A percentile compares a stretch with the other conserved stretches of the same genome.
These are phyloP conservation scores for Spirogloea muscicola DNA, from an alignment of 139 green algal genomes.

Conservation along the genomic window DNA sequence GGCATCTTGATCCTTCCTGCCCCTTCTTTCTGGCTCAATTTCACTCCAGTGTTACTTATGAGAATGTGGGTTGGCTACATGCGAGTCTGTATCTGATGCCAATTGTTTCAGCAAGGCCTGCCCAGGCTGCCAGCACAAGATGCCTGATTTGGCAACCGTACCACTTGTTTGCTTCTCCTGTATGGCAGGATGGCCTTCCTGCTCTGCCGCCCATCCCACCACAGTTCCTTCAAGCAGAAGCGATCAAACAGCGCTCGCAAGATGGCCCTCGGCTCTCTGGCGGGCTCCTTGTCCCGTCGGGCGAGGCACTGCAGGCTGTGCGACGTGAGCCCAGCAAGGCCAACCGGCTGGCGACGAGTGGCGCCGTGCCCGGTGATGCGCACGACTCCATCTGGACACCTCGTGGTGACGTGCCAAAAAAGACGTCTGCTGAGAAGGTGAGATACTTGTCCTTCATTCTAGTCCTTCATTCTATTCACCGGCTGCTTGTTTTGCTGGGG, in stretches of 20 bases:
- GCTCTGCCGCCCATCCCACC: too few relatives aligned
- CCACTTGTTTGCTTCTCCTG: too few relatives aligned
- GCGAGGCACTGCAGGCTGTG: neutral
- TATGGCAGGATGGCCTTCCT: too few relatives aligned
- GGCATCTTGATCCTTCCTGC: conserved; percentile 1
- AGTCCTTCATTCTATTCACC: neutral
- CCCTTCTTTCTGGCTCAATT: conserved; percentile 5
- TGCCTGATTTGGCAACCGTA: too few relatives aligned
- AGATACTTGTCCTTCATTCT: neutral
- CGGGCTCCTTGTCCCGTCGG: too few relatives aligned
- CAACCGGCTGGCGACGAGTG: neutral
- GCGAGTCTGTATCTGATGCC: neutral
- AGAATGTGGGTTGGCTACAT: neutral
- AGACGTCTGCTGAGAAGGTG: neutral
- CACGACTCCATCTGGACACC: neutral
- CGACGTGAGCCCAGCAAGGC: neutral
- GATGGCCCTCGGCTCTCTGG: too few relatives aligned
- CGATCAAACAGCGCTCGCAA: too few relatives aligned
- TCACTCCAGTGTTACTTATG: neutral
- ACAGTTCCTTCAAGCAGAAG: too few relatives aligned
- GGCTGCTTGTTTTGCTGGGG: too few relatives aligned
- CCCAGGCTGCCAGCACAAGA: too few relatives aligned
- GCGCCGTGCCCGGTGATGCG: too few relatives aligned
- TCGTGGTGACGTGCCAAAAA: neutral
- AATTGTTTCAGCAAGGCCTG: too few relatives aligned